phyloP scores from a whole-genome alignment of 768 basidiomycete genomes.

The Psilocybe subaeruginosa region DNA sequence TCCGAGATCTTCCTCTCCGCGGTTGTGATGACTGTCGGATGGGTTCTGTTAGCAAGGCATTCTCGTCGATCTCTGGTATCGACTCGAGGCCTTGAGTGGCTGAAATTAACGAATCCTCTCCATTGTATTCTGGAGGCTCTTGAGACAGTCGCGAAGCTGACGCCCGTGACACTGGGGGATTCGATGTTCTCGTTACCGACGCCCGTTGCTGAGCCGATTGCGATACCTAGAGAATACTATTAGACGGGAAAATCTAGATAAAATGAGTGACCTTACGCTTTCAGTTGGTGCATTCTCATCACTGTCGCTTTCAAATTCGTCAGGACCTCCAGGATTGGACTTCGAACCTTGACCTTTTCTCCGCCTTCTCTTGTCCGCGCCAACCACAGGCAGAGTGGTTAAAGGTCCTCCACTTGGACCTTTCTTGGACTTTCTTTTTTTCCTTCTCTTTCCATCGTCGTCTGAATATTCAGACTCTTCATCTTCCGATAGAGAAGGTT shows the following conservation, averaged over 20 bases:
- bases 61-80: constrained; percentile 70
- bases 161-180: constrained; percentile 35
- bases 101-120: constrained; percentile 43
- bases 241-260: constrained; percentile 1
- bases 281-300: constrained; percentile 46
- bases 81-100: constrained; percentile 59
- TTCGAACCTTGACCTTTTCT: constrained; percentile 50
- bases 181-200: constrained; percentile 29
- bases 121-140: constrained; percentile 38
- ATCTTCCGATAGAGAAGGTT: constrained; percentile 67
- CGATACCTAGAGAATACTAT: constrained; percentile 25
- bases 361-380: constrained; percentile 66
- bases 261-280: constrained; percentile 26
- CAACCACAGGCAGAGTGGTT: constrained; percentile 68
- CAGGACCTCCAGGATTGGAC: constrained; percentile 43
- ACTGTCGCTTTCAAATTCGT: constrained; percentile 55
- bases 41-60: constrained; percentile 25
- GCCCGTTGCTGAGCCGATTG: constrained; percentile 38
- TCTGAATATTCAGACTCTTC: constrained; percentile 62
- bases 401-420: constrained; percentile 57
- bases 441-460: constrained; percentile 55
- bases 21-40: constrained; percentile 22
- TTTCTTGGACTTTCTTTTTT: constrained; percentile 58
- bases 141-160: constrained; percentile 33
- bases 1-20: constrained; percentile 32